Conservation (phyloP, 345 rosid genomes). For the Populus alba region DNA sequence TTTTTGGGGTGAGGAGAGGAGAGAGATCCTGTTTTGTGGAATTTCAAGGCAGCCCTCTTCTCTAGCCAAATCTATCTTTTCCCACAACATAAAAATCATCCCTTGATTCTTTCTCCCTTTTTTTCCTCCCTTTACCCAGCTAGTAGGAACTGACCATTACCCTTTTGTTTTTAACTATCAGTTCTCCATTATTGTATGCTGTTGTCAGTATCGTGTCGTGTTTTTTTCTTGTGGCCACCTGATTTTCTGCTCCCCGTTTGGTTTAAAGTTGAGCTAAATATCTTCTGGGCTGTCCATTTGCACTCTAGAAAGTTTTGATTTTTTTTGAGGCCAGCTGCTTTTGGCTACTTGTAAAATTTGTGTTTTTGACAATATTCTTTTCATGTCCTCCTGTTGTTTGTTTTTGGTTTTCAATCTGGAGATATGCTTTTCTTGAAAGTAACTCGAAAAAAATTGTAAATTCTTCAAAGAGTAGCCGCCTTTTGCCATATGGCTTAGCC, state of each 20-base stretch:
- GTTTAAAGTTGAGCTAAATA: not conserved
- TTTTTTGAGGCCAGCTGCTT: not conserved
- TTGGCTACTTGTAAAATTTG: not conserved
- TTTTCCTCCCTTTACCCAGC: not conserved
- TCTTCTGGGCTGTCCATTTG: not conserved
- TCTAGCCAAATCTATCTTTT: conserved; percentile 33
- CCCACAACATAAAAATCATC: not conserved
- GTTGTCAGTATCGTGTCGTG: conserved; percentile 11
- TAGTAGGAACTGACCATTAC: no score
- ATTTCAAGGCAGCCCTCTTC: conserved; percentile 25
- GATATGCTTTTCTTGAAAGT: conserved; percentile 18
- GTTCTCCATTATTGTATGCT: not conserved
- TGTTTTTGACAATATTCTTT: not conserved
- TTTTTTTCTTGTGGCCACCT: conserved; percentile 15
- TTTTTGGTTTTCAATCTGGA: conserved; percentile 8
- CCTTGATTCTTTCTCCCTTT: conserved; percentile 18
- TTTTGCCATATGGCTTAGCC: conserved; percentile 5
- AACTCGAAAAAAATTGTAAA: not conserved
- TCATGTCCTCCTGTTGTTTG: conserved; percentile 15
- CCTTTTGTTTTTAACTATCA: not conserved
- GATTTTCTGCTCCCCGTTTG: conserved; percentile 19
- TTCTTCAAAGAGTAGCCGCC: not conserved
- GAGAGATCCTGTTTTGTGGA: conserved; percentile 15
- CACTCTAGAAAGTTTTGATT: conserved; percentile 1
- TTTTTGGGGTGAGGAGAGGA: conserved; percentile 4